Percentiles rank a stretch among this genome's conserved stretches.
phyloP scores from a whole-genome alignment of 176 grass and related monocot species.

The Canna indica region DNA sequence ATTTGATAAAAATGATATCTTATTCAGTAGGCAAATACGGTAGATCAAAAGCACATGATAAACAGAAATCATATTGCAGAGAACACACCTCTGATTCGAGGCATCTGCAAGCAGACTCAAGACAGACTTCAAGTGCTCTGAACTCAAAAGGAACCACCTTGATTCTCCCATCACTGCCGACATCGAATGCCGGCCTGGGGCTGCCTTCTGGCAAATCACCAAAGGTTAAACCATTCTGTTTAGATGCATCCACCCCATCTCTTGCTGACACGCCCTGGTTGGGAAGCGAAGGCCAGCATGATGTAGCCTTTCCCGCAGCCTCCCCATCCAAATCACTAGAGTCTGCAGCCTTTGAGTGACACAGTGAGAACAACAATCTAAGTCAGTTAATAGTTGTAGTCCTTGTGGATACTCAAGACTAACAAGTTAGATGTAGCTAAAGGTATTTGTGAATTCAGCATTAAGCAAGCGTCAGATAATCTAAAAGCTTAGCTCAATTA shows the following conservation, averaged over 20 bases:
- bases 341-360: slow-evolving; percentile 10
- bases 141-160: slow-evolving; percentile 91
- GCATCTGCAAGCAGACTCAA: slow-evolving; percentile 86
- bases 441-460: neutral
- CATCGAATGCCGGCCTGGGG: slow-evolving; percentile 20
- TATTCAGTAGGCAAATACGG: neutral
- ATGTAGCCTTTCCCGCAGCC: neutral
- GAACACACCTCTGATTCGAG: slow-evolving; percentile 75
- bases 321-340: slow-evolving; percentile 9
- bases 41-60: neutral
- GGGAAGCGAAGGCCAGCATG: neutral
- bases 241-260: neutral
- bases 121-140: slow-evolving; percentile 85
- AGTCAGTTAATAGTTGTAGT: no score
- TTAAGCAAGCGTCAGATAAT: neutral
- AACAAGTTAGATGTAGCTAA: neutral
- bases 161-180: slow-evolving; percentile 45
- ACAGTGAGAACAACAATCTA: neutral
- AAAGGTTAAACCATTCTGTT: neutral
- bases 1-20: neutral
- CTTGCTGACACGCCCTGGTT: neutral
- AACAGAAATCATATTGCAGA: neutral
- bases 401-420: neutral
- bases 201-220: slow-evolving; percentile 7
- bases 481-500: neutral